A percentile compares a stretch with the other conserved stretches of the same genome.
phyloP scores from a whole-genome alignment of 2,329 filamentous ascomycete genomes.

The Paraconiothyrium sp. region DNA sequence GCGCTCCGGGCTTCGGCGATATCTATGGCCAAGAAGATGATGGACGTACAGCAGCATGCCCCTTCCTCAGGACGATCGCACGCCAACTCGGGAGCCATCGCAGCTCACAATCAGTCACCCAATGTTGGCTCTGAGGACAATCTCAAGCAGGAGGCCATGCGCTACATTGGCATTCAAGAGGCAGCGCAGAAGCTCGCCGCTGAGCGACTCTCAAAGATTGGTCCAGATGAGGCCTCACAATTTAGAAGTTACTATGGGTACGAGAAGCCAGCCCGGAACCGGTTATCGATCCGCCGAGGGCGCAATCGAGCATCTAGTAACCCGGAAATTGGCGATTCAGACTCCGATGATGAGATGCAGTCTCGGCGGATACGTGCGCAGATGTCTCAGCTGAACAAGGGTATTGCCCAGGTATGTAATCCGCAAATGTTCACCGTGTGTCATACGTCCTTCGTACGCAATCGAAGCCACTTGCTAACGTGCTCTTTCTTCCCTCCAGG shows the following conservation, averaged over 20 bases:
- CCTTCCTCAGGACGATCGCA: constrained; percentile 48
- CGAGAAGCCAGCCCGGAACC: constrained; percentile 59
- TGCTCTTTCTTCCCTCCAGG: constrained; percentile 29
- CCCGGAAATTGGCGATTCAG: constrained; percentile 56
- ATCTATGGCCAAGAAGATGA: constrained; percentile 91
- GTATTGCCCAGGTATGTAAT: constrained; percentile 61
- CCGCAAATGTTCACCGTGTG: background rate
- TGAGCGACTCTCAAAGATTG: constrained; percentile 81
- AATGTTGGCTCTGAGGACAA: constrained; percentile 49
- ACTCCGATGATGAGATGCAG: constrained; percentile 73
- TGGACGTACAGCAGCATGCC: constrained; percentile 72
- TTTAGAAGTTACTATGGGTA: constrained; percentile 82
- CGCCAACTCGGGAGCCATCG: constrained; percentile 48
- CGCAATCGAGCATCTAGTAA: constrained; percentile 74
- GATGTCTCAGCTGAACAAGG: constrained; percentile 79
- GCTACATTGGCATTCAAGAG: constrained; percentile 76
- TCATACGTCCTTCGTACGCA: no score
- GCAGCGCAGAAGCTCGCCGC: constrained; percentile 86
- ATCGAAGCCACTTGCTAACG: background rate
- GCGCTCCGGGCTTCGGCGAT: constrained; percentile 82
- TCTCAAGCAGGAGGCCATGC: constrained; percentile 62
- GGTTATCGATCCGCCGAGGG: constrained; percentile 62
- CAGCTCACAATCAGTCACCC: constrained; percentile 40
- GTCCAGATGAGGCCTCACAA: constrained; percentile 72
- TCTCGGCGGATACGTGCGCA: constrained; percentile 79